Evolutionary conservation across 495 filamentous ascomycete species (phyloP), one percentile per base, ranked within the genome.

Genomic region (Podospora appendiculata): DNA sequence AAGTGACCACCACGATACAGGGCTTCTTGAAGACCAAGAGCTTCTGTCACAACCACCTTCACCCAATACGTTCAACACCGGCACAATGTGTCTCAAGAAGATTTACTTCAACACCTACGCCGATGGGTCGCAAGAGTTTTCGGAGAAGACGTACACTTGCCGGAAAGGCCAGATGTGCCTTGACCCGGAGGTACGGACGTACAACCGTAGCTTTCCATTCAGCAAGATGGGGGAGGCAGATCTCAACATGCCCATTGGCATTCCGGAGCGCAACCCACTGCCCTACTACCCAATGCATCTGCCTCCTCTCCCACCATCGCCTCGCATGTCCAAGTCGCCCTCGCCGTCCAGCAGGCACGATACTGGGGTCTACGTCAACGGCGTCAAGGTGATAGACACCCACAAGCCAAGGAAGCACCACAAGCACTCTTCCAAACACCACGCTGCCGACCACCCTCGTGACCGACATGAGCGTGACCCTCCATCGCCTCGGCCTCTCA

Each of bases 81-180:
- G 47, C 64, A 70, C 60, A 40, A 76, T 76, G 73, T 76, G 73
- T 48, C 54, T 68, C 49, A 67, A 67, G 58, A 67, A 68, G 25
- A 54, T 72, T 41, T 70, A 56, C 62, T 56, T 59, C 60, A 59
- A 67, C 60, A 63, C 59, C 45, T 66, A 64, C 59, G 36, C 59
- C 45, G 61, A 64, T 53, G 65, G 65, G 25, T 38, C 51, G 16
- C 53, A 60, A 52, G 59, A 62, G 36, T 43, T 66, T 48, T 59
- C 61, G 17, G 63, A 66, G 55, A 60, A 61, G 54, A 35, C 45
- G 1, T 55, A 69, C 43, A 42, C 53, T 32, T 69, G 66, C 57
- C 45, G 48, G 9, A 54, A 61, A 18, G 64, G 60, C 48, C 45
- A 57, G 48, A 45, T 55, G 51, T 63, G 61, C 47, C 48, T 50